phyloP scores from a whole-genome alignment of 805 yeast species.

The Lachancea lanzarotensis region DNA sequence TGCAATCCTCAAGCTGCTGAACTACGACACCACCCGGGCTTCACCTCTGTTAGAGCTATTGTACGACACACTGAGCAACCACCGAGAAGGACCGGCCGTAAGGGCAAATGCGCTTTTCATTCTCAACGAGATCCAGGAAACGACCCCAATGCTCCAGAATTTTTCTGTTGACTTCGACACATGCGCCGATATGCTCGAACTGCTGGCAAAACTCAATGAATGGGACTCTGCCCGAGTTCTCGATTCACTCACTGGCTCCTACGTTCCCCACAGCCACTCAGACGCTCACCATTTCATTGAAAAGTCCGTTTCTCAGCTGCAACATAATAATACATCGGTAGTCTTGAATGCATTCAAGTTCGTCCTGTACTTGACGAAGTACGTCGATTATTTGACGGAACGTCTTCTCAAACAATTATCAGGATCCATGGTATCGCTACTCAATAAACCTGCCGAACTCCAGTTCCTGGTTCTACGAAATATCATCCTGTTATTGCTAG shows the following conservation, averaged over 20 bases:
- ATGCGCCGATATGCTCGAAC: constrained; percentile 32
- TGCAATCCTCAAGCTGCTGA: constrained; percentile 62
- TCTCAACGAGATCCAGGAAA: constrained; percentile 56
- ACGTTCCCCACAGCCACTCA: constrained; percentile 60
- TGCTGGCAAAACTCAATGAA: constrained; percentile 39
- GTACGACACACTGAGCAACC: constrained; percentile 31
- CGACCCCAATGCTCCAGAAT: constrained; percentile 20
- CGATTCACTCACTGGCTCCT: constrained; percentile 52
- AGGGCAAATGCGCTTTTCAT: constrained; percentile 70
- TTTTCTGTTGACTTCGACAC: constrained; percentile 38
- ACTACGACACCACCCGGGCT: constrained; percentile 44
- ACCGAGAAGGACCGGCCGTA: constrained; percentile 51
- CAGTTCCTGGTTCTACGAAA: constrained; percentile 80
- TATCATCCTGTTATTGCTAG: constrained; percentile 63
- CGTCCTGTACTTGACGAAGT: constrained; percentile 66
- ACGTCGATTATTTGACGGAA: constrained; percentile 50
- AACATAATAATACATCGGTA: constrained; percentile 75
- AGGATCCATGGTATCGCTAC: constrained; percentile 56
- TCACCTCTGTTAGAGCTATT: constrained; percentile 38
- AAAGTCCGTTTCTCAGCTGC: constrained; percentile 59
- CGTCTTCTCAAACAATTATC: constrained; percentile 60
- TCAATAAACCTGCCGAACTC: constrained; percentile 73
- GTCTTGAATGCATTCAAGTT: constrained; percentile 70
- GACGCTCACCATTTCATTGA: constrained; percentile 67
- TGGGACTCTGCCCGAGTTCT: constrained; percentile 73